Base-by-base conservation (phyloP, 768 basidiomycete genomes). In the Rhizopogon rudus region DNA sequence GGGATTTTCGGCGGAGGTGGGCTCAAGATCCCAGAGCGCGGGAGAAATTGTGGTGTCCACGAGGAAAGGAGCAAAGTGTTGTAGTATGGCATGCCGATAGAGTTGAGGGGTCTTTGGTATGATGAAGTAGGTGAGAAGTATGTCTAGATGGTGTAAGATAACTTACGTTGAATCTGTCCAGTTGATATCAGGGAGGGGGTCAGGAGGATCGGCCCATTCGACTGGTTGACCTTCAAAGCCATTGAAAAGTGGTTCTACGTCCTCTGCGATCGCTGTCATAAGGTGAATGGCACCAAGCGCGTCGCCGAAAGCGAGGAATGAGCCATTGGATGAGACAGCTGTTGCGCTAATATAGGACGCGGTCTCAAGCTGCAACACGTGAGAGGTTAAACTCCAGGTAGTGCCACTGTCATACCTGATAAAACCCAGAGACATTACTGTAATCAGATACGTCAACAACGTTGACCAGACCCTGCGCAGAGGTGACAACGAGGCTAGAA, bases 271-370 rank as follows among this genome's bases (percentile, higher is more conserved):
- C 52, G 90, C 88, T 48, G 88, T 83, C 63, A 93, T 73, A 16
- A 98, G 73, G 71, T 96, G 93, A 3, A 98, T 80, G 5, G 77
- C 74, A 16, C 95, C 94, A 42, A 91, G 86, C 0, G 87, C 84
- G 63, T 97, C 94, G 1, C 93, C 95, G 61, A 95, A 93, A 1
- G 92, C 94, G 65, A 98, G 77, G 64, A 93, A 97, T n/a, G 88
- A 84, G 37, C 90, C 93, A 4, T 88, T 88, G 2, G 91, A 85
- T 2, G 93, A 93, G 29, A 97, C 73, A 2, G 94, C 86, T 55
- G 85, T 77, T 33, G 91, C 86, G 5, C 84, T 91, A 52, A 98
- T 69, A 67, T 84, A 93, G 0, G 91, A 86, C 0, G 83, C 63
- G n/a, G 84, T 63, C 59, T 90, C 86, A 46, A 91, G 74, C 88